phyloP scores from a whole-genome alignment of 495 filamentous ascomycete genomes.

The Clohesyomyces aquaticus region DNA sequence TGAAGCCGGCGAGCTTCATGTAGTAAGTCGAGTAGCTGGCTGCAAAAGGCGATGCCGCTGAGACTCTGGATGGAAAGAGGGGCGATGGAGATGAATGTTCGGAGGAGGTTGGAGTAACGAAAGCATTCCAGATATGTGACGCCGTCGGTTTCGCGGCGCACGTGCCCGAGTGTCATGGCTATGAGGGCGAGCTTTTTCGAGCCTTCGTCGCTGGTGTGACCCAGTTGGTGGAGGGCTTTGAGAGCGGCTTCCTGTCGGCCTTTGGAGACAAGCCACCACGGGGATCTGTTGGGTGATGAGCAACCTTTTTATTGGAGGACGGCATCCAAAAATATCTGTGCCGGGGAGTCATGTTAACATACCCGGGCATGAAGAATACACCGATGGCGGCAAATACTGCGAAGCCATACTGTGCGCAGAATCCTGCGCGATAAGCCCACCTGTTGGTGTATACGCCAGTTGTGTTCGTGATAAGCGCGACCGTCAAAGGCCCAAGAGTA shows the following conservation, averaged over 20 bases:
- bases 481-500: constrained; percentile 1
- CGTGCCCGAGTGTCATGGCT: constrained; percentile 36
- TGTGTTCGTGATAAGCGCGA: constrained; percentile 2
- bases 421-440: constrained; percentile 1
- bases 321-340: no score
- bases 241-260: constrained; percentile 1
- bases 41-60: constrained; percentile 43
- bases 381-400: not conserved
- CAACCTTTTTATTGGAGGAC: not conserved
- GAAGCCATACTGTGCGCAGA: constrained; percentile 4
- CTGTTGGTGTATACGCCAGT: constrained; percentile 5
- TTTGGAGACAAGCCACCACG: constrained; percentile 11
- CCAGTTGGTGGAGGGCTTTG: not conserved
- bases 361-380: constrained; percentile 14
- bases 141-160: constrained; percentile 44
- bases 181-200: constrained; percentile 7
- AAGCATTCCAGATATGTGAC: constrained; percentile 49
- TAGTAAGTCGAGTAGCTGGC: constrained; percentile 47
- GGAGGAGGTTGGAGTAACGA: constrained; percentile 44
- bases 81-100: constrained; percentile 46
- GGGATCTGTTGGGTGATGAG: not conserved
- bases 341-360: not conserved
- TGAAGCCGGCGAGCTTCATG: constrained; percentile 45
- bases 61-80: constrained; percentile 46
- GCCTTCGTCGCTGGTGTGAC: not conserved